phyloP scores from a whole-genome alignment of 371 early-diverging fungal genomes.

The Apophysomyces ossiformis region DNA sequence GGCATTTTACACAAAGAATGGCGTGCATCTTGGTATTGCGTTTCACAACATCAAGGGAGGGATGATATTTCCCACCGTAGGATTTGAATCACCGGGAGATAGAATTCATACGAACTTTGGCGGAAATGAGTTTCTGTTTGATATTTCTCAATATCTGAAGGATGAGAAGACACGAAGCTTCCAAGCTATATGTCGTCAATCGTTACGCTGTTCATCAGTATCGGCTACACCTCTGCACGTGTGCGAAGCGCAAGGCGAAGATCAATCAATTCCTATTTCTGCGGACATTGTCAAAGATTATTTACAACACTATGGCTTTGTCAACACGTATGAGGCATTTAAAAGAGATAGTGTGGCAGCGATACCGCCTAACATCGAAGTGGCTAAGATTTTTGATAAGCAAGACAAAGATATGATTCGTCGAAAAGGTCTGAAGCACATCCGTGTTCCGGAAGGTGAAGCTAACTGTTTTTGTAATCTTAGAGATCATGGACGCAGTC shows the following conservation, averaged over 20 bases:
- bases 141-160: slow-evolving; percentile 61
- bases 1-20: slow-evolving; percentile 92
- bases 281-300: slow-evolving; percentile 67
- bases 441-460: neutral
- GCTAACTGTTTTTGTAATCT: neutral
- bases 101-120: slow-evolving; percentile 83
- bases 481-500: slow-evolving; percentile 68
- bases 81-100: slow-evolving; percentile 86
- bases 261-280: slow-evolving; percentile 24
- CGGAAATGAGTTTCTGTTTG: slow-evolving; percentile 64
- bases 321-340: slow-evolving; percentile 63
- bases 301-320: slow-evolving; percentile 70
- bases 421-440: neutral
- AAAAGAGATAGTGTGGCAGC: slow-evolving; percentile 33
- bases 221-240: neutral
- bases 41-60: slow-evolving; percentile 34
- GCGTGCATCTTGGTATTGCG: slow-evolving; percentile 73
- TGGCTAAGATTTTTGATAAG: neutral
- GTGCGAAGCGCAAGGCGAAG: neutral
- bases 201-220: neutral
- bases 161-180: slow-evolving; percentile 27
- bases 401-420: slow-evolving; percentile 6
- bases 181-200: neutral
- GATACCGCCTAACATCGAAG: neutral
- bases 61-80: slow-evolving; percentile 78